Conservation (phyloP, 768 basidiomycete species). For the Glaciozyma martinii region DNA sequence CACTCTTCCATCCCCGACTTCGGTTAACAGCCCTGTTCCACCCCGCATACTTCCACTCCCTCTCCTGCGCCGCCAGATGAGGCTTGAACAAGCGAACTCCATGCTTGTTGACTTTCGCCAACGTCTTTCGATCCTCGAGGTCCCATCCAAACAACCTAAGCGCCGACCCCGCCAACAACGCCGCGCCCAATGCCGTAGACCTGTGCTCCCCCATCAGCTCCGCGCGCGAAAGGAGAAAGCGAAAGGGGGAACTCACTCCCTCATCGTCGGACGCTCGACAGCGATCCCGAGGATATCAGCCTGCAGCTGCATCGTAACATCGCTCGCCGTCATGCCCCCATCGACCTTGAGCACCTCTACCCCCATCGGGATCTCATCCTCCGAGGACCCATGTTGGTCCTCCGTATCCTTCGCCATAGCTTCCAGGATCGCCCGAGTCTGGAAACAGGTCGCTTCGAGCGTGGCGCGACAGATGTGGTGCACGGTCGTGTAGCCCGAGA, state of each 20-base stretch:
- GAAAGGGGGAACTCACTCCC: background rate
- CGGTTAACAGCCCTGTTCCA: slow-evolving; percentile 88
- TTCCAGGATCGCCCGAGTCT: slow-evolving; percentile 89
- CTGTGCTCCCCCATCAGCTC: too few relatives aligned
- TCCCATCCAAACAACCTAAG: slow-evolving; percentile 88
- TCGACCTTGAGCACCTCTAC: slow-evolving; percentile 86
- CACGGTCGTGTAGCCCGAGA: slow-evolving; percentile 72
- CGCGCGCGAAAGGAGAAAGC: background rate
- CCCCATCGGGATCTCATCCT: slow-evolving; percentile 41
- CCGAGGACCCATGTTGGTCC: background rate
- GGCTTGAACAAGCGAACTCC: slow-evolving; percentile 67
- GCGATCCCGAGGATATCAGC: slow-evolving; percentile 86
- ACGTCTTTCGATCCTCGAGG: slow-evolving; percentile 67
- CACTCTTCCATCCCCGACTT: slow-evolving; percentile 65
- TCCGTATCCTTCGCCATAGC: slow-evolving; percentile 82
- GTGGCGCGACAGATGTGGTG: slow-evolving; percentile 88
- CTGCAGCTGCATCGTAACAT: slow-evolving; percentile 73
- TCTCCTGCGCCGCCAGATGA: slow-evolving; percentile 46
- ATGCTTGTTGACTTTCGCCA: slow-evolving; percentile 75
- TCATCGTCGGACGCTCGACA: slow-evolving; percentile 57
- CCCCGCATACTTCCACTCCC: slow-evolving; percentile 50
- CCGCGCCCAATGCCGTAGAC: slow-evolving; percentile 91
- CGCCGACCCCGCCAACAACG: slow-evolving; percentile 83
- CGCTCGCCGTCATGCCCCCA: slow-evolving; percentile 96
- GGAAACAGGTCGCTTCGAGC: slow-evolving; percentile 90